phyloP scores from a whole-genome alignment of 768 basidiomycete genomes.

The Chalciporus piperatus region DNA sequence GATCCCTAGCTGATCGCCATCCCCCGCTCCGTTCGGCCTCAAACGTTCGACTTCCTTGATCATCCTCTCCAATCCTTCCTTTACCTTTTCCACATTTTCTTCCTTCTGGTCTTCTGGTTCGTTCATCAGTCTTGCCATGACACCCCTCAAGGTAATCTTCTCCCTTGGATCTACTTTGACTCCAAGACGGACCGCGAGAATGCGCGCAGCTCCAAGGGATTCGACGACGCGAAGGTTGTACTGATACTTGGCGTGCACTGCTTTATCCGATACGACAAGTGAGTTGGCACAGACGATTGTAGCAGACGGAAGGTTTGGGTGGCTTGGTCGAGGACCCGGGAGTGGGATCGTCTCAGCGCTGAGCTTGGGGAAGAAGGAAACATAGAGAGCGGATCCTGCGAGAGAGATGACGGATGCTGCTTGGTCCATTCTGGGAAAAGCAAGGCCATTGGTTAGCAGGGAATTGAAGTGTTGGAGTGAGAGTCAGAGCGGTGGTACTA shows the following conservation, averaged over 20 bases:
- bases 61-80: slow-evolving; percentile 46
- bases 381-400: slow-evolving; percentile 69
- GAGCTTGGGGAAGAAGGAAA: slow-evolving; percentile 78
- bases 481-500: slow-evolving; percentile 17
- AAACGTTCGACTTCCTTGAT: slow-evolving; percentile 50
- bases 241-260: slow-evolving; percentile 65
- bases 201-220: slow-evolving; percentile 73
- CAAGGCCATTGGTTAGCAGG: slow-evolving; percentile 3
- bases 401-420: slow-evolving; percentile 81
- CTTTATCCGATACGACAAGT: slow-evolving; percentile 78
- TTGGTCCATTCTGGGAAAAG: slow-evolving; percentile 75
- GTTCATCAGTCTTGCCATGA: slow-evolving; percentile 55
- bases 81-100: slow-evolving; percentile 43
- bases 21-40: slow-evolving; percentile 38
- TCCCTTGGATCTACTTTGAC: slow-evolving; percentile 37
- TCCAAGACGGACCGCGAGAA: slow-evolving; percentile 62
- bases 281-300: slow-evolving; percentile 42
- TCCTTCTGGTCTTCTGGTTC: slow-evolving; percentile 41
- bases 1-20: slow-evolving; percentile 54
- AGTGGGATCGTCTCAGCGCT: slow-evolving; percentile 65
- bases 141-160: slow-evolving; percentile 64
- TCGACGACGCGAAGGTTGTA: slow-evolving; percentile 96
- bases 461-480: not conserved
- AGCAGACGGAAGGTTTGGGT: slow-evolving; percentile 24
- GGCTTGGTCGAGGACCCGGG: slow-evolving; percentile 34